phyloP scores from a whole-genome alignment of 2,329 filamentous ascomycete genomes.

The Colletotrichum karsti region DNA sequence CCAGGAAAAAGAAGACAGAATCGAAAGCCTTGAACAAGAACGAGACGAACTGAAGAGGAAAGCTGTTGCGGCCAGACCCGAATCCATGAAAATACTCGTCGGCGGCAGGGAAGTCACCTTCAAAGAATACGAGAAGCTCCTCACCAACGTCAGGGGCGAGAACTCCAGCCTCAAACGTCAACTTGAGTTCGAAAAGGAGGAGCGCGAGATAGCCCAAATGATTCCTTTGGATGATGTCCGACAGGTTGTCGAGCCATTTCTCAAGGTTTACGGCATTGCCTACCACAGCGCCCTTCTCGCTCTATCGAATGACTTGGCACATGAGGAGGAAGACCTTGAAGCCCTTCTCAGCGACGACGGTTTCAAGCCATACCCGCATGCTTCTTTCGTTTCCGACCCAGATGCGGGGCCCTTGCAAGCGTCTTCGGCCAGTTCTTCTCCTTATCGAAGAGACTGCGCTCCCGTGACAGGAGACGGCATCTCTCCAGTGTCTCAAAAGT shows the following conservation, averaged over 20 bases:
- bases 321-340: neutral
- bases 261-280: neutral
- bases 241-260: neutral
- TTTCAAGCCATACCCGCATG: neutral
- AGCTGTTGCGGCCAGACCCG: neutral
- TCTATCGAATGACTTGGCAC: neutral
- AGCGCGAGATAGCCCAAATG: neutral
- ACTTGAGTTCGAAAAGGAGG: neutral
- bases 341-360: neutral
- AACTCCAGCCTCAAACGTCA: neutral
- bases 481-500: neutral
- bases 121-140: slow-evolving; percentile 1
- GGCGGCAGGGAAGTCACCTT: neutral
- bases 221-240: neutral
- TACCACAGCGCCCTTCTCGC: neutral
- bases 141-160: slow-evolving; percentile 16
- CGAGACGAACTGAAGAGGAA: neutral
- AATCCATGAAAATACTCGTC: neutral
- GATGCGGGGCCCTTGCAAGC: neutral
- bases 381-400: neutral
- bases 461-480: neutral
- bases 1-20: neutral
- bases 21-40: neutral
- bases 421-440: neutral
- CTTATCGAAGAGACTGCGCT: neutral